Evolutionary conservation across 2,329 filamentous ascomycete species (phyloP).

Genomic region (Fulvia fulva): DNA sequence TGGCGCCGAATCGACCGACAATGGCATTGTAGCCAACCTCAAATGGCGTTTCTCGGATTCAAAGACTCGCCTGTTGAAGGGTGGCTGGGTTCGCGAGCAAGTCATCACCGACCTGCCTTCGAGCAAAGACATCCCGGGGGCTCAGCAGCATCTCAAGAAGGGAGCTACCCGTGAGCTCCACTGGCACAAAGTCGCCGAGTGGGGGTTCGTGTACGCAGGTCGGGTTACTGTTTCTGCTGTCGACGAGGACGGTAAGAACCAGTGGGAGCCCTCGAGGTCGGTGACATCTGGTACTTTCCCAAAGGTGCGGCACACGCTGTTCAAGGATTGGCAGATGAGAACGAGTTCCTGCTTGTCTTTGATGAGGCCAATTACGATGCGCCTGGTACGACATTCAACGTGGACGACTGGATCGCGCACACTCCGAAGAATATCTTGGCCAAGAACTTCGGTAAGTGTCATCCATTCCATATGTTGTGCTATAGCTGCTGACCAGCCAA

Average conservation of each 20-base stretch:
- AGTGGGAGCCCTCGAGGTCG: constrained; percentile 47
- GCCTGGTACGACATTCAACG: constrained; percentile 57
- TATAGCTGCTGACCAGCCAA: constrained; percentile 1
- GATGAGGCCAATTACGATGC: constrained; percentile 54
- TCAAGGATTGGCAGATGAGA: constrained; percentile 62
- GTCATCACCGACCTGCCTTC: constrained; percentile 63
- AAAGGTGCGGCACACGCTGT: constrained; percentile 60
- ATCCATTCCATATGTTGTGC: too few species aligned
- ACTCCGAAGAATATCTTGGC: constrained; percentile 62
- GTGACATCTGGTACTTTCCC: constrained; percentile 23
- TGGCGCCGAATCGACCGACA: constrained; percentile 58
- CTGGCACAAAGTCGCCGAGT: too few species aligned
- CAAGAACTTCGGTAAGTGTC: constrained; percentile 70
- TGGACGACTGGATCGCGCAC: constrained; percentile 67
- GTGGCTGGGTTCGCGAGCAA: constrained; percentile 64
- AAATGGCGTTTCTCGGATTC: constrained; percentile 66
- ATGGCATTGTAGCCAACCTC: constrained; percentile 61
- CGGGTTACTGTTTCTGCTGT: constrained; percentile 50
- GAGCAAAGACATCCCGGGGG: constrained; percentile 63
- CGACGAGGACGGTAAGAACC: constrained; percentile 49
- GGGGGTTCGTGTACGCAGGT: constrained; percentile 54
- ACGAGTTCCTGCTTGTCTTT: constrained; percentile 54
- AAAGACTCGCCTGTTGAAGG: constrained; percentile 58
- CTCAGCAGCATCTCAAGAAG: constrained; percentile 66
- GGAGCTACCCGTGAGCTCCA: too few species aligned